These are phyloP conservation scores for Xylariales sp. DNA, from an alignment of 2,329 filamentous ascomycete genomes.

Conservation along the genomic window DNA sequence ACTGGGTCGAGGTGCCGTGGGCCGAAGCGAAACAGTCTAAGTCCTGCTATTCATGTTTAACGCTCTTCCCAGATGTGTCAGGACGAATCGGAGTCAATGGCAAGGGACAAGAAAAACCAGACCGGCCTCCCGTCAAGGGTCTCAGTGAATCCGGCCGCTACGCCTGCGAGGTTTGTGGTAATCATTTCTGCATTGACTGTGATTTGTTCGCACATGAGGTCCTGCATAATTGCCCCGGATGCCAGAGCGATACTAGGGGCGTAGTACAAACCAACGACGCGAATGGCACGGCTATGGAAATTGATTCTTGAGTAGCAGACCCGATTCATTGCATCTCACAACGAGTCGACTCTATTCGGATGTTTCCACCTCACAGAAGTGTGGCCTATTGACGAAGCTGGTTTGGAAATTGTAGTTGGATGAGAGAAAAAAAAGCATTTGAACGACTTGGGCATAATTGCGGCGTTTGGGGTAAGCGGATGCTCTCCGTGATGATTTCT, in stretches of 20 bases:
- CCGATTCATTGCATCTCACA: background rate
- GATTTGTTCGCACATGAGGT: slow-evolving; percentile 95
- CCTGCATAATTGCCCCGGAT: slow-evolving; percentile 95
- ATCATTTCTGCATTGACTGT: slow-evolving; percentile 98
- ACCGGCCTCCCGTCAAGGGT: slow-evolving; percentile 60
- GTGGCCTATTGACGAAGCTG: background rate
- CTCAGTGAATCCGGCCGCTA: slow-evolving; percentile 90
- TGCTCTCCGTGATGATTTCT: slow-evolving; percentile 6
- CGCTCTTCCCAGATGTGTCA: slow-evolving; percentile 71
- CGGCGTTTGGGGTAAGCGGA: slow-evolving; percentile 26
- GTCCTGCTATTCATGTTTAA: slow-evolving; percentile 83
- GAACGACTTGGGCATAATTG: slow-evolving; percentile 20
- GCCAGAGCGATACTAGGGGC: slow-evolving; percentile 66
- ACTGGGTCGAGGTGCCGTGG: slow-evolving; percentile 94
- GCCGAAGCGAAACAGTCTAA: slow-evolving; percentile 69
- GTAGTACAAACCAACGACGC: slow-evolving; percentile 38
- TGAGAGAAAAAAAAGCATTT: slow-evolving; percentile 30
- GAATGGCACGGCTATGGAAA: slow-evolving; percentile 58
- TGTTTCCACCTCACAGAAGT: background rate
- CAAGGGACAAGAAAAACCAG: slow-evolving; percentile 38
- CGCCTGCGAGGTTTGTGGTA: slow-evolving; percentile 84
- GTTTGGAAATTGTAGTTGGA: slow-evolving; percentile 15
- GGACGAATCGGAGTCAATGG: slow-evolving; percentile 39
- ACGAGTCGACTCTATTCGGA: background rate
- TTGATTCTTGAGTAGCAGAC: slow-evolving; percentile 51